Evolutionary conservation across 352 stramenopile species (phyloP).

Genomic region (Plasmopara viticola): DNA sequence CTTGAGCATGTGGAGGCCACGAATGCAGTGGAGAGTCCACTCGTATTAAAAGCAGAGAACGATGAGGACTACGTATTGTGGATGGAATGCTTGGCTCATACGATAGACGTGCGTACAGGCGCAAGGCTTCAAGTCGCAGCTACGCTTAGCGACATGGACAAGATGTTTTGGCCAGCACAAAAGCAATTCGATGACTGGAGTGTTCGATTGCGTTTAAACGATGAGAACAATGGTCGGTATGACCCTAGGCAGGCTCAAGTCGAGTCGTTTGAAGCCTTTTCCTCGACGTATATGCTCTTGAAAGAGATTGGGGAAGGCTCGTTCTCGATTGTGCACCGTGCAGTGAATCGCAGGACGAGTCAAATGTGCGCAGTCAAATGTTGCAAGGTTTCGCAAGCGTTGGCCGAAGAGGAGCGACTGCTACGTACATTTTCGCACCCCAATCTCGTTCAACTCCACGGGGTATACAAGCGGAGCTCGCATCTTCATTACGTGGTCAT

Average conservation of each 20-base stretch:
- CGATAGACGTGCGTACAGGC: conserved; percentile 30
- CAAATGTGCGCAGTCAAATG: conserved; percentile 70
- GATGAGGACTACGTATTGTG: conserved; percentile 37
- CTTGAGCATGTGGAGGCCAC: too few relatives aligned
- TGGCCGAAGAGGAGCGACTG: conserved; percentile 69
- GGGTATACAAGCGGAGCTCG: conserved; percentile 58
- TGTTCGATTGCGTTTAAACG: not conserved
- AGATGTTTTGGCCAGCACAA: too few relatives aligned
- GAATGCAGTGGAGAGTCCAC: not conserved
- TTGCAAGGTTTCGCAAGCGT: conserved; percentile 50
- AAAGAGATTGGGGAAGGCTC: conserved; percentile 80
- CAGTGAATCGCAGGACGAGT: conserved; percentile 57
- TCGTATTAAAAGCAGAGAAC: conserved; percentile 40
- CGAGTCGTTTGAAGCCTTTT: conserved; percentile 31
- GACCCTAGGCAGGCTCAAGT: conserved; percentile 2
- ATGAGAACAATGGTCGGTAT: not conserved
- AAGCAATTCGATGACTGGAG: not conserved
- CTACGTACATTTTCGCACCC: conserved; percentile 54
- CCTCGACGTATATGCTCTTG: conserved; percentile 59
- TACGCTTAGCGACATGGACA: too few relatives aligned
- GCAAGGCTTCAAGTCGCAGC: too few relatives aligned
- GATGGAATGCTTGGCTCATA: conserved; percentile 42
- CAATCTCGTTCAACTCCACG: conserved; percentile 63
- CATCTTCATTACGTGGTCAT: conserved; percentile 78
- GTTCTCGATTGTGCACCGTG: conserved; percentile 78